These are phyloP conservation scores for Aplosporella prunicola DNA, from an alignment of 2,329 filamentous ascomycete genomes.

Conservation along the genomic window DNA sequence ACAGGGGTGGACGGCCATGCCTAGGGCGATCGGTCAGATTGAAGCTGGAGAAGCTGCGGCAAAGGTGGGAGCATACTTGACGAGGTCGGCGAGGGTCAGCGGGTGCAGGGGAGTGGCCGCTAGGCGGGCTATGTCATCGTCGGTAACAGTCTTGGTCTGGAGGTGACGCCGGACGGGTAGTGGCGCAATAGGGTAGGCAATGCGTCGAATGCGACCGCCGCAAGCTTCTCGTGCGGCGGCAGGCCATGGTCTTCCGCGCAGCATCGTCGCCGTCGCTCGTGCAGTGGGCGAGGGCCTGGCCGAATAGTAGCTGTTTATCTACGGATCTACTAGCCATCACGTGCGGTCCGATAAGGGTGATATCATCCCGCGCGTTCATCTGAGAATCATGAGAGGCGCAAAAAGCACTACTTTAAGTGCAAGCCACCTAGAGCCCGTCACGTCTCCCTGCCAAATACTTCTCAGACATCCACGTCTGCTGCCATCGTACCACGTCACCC, in stretches of 20 bases:
- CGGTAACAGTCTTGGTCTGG: constrained; percentile 41
- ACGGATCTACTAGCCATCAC: neutral
- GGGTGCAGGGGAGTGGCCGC: constrained; percentile 70
- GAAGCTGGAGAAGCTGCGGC: neutral
- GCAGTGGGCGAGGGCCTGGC: too few relatives aligned
- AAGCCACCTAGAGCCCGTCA: too few relatives aligned
- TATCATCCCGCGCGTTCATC: constrained; percentile 8
- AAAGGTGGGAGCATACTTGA: constrained; percentile 53
- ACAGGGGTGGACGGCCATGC: constrained; percentile 76
- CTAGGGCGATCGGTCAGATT: constrained; percentile 30
- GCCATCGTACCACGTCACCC: too few relatives aligned
- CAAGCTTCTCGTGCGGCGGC: neutral
- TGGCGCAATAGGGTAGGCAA: too few relatives aligned
- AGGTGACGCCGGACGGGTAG: too few relatives aligned
- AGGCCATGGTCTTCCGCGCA: constrained; percentile 4
- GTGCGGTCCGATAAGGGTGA: too few relatives aligned
- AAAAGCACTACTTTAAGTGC: too few relatives aligned
- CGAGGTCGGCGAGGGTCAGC: constrained; percentile 76
- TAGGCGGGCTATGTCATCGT: constrained; percentile 69
- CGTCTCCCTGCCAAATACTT: too few relatives aligned
- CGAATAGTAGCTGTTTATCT: too few relatives aligned
- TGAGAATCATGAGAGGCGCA: too few relatives aligned
- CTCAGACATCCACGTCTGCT: too few relatives aligned
- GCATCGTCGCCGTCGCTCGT: constrained; percentile 8
- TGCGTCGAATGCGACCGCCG: too few relatives aligned